These are phyloP conservation scores for Stagonosporopsis rhizophila DNA, from an alignment of 2,329 filamentous ascomycete genomes.

Conservation along the genomic window DNA sequence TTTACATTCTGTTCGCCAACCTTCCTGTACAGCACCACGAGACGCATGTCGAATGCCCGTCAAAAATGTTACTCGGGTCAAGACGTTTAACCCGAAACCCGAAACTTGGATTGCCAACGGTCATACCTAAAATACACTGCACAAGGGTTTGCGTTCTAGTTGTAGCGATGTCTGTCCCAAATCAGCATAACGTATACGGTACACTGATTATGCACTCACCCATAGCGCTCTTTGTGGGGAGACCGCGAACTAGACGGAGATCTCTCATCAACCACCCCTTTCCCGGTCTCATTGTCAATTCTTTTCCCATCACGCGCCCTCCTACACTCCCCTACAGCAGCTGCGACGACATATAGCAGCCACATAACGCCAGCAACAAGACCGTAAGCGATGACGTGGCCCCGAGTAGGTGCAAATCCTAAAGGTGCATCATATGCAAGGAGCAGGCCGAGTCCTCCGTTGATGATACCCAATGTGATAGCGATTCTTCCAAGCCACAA, in stretches of 20 bases:
- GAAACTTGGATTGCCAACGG: no score
- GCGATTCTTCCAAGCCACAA: constrained; percentile 62
- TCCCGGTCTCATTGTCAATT: constrained; percentile 12
- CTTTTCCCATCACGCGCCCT: constrained; percentile 22
- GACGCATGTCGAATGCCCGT: neutral
- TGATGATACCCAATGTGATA: constrained; percentile 61
- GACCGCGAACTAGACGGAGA: constrained; percentile 1
- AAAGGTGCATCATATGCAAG: constrained; percentile 40
- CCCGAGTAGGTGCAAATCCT: constrained; percentile 31
- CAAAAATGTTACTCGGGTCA: neutral
- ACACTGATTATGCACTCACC: neutral
- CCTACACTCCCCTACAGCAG: constrained; percentile 39
- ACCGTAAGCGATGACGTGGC: constrained; percentile 44
- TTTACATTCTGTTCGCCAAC: neutral
- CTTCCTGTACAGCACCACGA: neutral
- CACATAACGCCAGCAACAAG: constrained; percentile 46
- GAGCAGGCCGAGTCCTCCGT: constrained; percentile 61
- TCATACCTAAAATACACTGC: neutral
- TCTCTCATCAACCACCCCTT: neutral
- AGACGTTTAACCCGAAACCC: no score
- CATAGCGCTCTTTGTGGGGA: constrained; percentile 12
- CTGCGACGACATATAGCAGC: constrained; percentile 40
- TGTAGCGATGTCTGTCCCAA: neutral
- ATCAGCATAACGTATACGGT: neutral
- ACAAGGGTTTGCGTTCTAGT: neutral